Evolutionary conservation across 441 rosid genomes (phyloP).

Genomic region (Adansonia madagascariensis): DNA sequence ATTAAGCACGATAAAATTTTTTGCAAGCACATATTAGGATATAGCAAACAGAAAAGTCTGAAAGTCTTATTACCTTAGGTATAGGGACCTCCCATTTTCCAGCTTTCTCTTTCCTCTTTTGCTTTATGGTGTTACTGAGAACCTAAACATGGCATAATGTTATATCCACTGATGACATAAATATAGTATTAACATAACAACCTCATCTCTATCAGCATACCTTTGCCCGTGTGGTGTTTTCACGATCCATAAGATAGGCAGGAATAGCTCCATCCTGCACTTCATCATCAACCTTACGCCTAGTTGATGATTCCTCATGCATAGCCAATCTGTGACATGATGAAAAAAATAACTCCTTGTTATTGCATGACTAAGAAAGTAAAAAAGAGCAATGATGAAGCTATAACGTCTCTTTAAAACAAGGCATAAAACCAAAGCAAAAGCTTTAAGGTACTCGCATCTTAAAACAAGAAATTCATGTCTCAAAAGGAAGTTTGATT

Average conservation of each 20-base stretch:
- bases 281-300: constrained; percentile 85
- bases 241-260: constrained; percentile 96
- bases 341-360: not conserved
- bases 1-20: not conserved
- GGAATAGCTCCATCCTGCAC: constrained; percentile 94
- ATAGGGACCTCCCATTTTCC: constrained; percentile 98
- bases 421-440: not conserved
- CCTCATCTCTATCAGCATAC: constrained; percentile 33
- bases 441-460: not conserved
- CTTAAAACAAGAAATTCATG: not conserved
- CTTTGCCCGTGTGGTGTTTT: constrained; percentile 78
- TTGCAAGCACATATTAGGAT: not conserved
- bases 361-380: not conserved
- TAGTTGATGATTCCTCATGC: constrained; percentile 83
- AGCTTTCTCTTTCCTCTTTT: constrained; percentile 95
- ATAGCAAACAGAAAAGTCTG: constrained; percentile 5
- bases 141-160: constrained; percentile 42
- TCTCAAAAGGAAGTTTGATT: not conserved
- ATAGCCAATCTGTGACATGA: constrained; percentile 59
- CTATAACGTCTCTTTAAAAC: not conserved
- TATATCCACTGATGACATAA: constrained; percentile 13
- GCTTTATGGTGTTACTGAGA: constrained; percentile 92
- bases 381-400: not conserved
- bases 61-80: constrained; percentile 62
- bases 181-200: not conserved